phyloP scores from a whole-genome alignment of 2,329 filamentous ascomycete genomes.

The Elsinoe necatrix region DNA sequence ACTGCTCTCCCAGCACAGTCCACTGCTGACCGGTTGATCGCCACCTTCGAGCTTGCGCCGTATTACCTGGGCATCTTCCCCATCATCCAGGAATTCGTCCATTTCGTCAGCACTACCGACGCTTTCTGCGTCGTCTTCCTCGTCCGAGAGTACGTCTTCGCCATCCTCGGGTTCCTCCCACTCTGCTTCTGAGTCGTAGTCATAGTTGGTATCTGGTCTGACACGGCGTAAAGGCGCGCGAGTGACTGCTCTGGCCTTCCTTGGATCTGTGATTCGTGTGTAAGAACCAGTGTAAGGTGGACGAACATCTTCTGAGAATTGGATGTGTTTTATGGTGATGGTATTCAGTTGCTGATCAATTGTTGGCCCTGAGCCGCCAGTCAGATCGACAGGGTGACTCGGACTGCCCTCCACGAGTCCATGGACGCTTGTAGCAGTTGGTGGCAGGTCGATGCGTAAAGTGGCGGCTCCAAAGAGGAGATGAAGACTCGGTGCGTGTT shows the following conservation, averaged over 20 bases:
- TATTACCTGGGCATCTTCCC: constrained; percentile 55
- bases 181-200: constrained; percentile 78
- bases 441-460: neutral
- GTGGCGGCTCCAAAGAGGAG: constrained; percentile 3
- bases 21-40: constrained; percentile 67
- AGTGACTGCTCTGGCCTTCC: constrained; percentile 40
- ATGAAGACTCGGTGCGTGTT: neutral
- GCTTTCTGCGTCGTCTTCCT: constrained; percentile 60
- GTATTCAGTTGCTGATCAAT: constrained; percentile 40
- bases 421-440: constrained; percentile 25
- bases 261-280: constrained; percentile 48
- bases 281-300: constrained; percentile 65
- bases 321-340: constrained; percentile 56
- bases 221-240: constrained; percentile 47
- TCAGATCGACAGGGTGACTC: constrained; percentile 37
- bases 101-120: constrained; percentile 75
- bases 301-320: constrained; percentile 54
- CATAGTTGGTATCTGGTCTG: constrained; percentile 63
- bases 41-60: constrained; percentile 51
- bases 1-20: constrained; percentile 72
- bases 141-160: constrained; percentile 57
- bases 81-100: constrained; percentile 83
- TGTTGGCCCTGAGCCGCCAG: constrained; percentile 25
- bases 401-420: constrained; percentile 37
- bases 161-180: constrained; percentile 71